Percentiles rank a stretch among this genome's conserved stretches.
Conservation (phyloP, 2,329 filamentous ascomycete genomes). For the Apiospora saccharicola region DNA sequence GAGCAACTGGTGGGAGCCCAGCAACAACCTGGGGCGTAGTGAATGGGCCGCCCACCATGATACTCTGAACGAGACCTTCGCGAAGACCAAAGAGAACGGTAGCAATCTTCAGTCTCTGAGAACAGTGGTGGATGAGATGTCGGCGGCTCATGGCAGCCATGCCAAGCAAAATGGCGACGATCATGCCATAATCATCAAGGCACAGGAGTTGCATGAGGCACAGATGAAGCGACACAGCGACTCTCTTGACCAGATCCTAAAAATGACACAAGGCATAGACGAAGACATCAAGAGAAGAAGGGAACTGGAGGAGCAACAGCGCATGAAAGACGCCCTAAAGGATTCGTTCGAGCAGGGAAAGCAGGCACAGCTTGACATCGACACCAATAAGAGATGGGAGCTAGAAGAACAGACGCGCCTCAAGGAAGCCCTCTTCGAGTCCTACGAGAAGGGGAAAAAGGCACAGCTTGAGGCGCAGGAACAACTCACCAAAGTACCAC, state of each 20-base stretch:
- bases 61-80: not conserved
- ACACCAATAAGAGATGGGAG: slow-evolving; percentile 15
- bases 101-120: slow-evolving; percentile 4
- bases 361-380: slow-evolving; percentile 6
- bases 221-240: slow-evolving; percentile 4
- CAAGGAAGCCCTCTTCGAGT: slow-evolving; percentile 9
- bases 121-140: not conserved
- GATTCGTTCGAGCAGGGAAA: slow-evolving; percentile 1
- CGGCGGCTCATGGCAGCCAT: not conserved
- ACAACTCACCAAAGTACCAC: not conserved
- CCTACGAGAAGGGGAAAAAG: slow-evolving; percentile 11
- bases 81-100: slow-evolving; percentile 20
- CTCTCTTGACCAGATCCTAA: slow-evolving; percentile 8
- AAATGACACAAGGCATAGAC: not conserved
- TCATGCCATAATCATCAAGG: slow-evolving; percentile 13
- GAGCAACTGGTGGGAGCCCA: slow-evolving; percentile 12
- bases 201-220: not conserved
- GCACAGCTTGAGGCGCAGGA: slow-evolving; percentile 13
- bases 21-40: not conserved
- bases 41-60: slow-evolving; percentile 15
- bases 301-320: slow-evolving; percentile 14
- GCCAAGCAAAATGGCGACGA: slow-evolving; percentile 1
- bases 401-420: slow-evolving; percentile 13
- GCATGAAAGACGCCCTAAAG: slow-evolving; percentile 1
- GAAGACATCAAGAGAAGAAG: slow-evolving; percentile 6